These are phyloP conservation scores for Discostella stelligera DNA, from an alignment of 352 stramenopile genomes.

Conservation along the genomic window DNA sequence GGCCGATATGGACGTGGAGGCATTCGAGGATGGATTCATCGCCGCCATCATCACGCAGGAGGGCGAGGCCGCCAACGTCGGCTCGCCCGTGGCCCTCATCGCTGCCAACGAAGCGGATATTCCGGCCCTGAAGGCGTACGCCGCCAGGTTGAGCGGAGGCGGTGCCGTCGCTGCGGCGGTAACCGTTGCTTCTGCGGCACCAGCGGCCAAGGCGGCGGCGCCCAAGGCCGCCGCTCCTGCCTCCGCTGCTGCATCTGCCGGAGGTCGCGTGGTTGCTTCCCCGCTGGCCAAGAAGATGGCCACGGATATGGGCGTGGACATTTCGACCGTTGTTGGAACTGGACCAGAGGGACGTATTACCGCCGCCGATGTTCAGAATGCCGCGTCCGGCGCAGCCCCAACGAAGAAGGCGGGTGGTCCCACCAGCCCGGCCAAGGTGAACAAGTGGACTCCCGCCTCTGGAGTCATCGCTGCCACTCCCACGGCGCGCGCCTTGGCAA, in stretches of 20 bases:
- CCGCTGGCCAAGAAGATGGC: constrained; percentile 85
- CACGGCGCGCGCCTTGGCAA: constrained; percentile 77
- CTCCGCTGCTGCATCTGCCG: constrained; percentile 41
- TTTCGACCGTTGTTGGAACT: constrained; percentile 79
- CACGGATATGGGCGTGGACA: constrained; percentile 81
- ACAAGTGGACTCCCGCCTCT: constrained; percentile 70
- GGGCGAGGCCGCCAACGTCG: constrained; percentile 81
- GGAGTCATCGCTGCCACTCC: constrained; percentile 81
- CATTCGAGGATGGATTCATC: constrained; percentile 85
- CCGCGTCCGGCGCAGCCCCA: constrained; percentile 50
- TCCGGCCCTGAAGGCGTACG: constrained; percentile 73
- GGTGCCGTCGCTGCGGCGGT: constrained; percentile 34
- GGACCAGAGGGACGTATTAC: constrained; percentile 84
- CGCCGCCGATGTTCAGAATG: constrained; percentile 80
- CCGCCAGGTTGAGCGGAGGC: constrained; percentile 59
- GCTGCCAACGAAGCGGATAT: constrained; percentile 82
- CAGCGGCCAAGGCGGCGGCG: constrained; percentile 36
- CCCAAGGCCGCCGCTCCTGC: constrained; percentile 42
- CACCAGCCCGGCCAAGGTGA: constrained; percentile 54
- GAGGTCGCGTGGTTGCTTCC: constrained; percentile 82
- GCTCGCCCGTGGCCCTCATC: constrained; percentile 82
- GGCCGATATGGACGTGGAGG: constrained; percentile 88
- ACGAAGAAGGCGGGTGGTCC: constrained; percentile 29
- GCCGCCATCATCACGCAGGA: constrained; percentile 85
- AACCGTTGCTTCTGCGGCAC: constrained; percentile 47